Conservation (phyloP, 768 basidiomycete species). For the Amanita inopinata region DNA sequence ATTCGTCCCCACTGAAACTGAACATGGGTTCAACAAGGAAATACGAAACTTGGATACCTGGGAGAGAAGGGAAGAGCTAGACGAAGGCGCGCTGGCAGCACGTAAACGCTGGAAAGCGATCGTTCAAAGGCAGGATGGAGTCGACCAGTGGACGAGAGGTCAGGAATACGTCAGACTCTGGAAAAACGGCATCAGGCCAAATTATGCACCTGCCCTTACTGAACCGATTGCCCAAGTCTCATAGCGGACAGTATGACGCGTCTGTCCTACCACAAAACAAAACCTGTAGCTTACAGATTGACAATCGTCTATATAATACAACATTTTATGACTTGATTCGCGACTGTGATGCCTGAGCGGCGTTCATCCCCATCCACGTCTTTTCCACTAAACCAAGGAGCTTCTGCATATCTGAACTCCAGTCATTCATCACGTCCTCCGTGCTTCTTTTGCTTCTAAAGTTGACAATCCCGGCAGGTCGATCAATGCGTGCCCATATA, state of each 20-base stretch:
- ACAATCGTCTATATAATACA: not conserved
- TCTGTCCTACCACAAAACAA: not conserved
- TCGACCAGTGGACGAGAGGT: conserved; percentile 59
- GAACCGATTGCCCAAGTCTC: conserved; percentile 21
- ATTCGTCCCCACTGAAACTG: conserved; percentile 52
- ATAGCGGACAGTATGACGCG: too few relatives aligned
- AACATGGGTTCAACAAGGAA: conserved; percentile 52
- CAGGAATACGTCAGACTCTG: conserved; percentile 64
- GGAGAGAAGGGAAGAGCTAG: conserved; percentile 43
- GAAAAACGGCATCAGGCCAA: conserved; percentile 59
- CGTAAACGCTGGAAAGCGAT: conserved; percentile 74
- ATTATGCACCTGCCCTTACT: conserved; percentile 50
- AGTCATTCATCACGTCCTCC: conserved; percentile 95
- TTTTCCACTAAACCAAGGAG: conserved; percentile 89
- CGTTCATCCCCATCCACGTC: conserved; percentile 97
- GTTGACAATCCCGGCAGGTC: conserved; percentile 81
- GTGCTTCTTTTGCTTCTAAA: conserved; percentile 77
- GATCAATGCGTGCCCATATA: conserved; percentile 89
- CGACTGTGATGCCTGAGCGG: conserved; percentile 77
- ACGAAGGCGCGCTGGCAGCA: conserved; percentile 51
- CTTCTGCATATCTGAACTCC: conserved; percentile 95
- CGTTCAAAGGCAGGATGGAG: conserved; percentile 34
- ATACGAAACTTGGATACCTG: conserved; percentile 51
- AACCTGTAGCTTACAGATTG: not conserved
- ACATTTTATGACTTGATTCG: conserved; percentile 27